Base-by-base conservation (phyloP, 2,329 filamentous ascomycete species). In the Lachnellula occidentalis region DNA sequence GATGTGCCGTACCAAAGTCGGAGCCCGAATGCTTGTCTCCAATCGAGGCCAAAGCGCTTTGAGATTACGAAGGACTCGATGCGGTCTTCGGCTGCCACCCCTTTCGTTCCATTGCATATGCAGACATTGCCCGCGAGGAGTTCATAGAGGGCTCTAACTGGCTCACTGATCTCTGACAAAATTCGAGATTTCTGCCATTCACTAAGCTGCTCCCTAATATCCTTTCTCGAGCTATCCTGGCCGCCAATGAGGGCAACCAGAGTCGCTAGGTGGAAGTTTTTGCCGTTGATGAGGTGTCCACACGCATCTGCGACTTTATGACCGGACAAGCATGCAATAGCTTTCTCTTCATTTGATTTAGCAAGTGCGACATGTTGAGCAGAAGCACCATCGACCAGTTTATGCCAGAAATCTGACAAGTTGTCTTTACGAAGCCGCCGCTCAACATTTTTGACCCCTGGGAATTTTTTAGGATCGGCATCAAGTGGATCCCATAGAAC, bases 21-120 rank as follows among this genome's bases (percentile, higher is more conserved):
- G 48, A 99, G 78, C 11, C 90, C 92, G 70, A 99, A 96, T 0
- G 92, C 86, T 67, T 95, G 92, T 69, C 90, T 86, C 94, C 94
- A 99, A 69, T 95, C 88, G 36, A 99, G 77, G 4, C 83, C 83
- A 68, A 96, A 99, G 46, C 86, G 85, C 64, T 88, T 81, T 1
- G 90, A 88, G 60, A 99, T 88, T 51, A 85, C 79, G 67, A 99
- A 96, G 0, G 86, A 86, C 14, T 85, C 80, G 39, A 87, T 80
- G 45, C 88, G 85, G 71, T 97, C 90, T 70, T 97, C 94, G 8
- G 86, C 74, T 1, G 88, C 82, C 6, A 81, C 85, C 2, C 77
- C 78, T 60, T 83, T 86, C 66, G 87, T 86, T 11, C 92, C 94
- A 61, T 91, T 82, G 56, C 89, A 92, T 27, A 86, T 81, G 59